Percentiles rank a stretch among this genome's conserved stretches.
Conservation (phyloP, 345 rosid species). For the Trapa incisa region DNA sequence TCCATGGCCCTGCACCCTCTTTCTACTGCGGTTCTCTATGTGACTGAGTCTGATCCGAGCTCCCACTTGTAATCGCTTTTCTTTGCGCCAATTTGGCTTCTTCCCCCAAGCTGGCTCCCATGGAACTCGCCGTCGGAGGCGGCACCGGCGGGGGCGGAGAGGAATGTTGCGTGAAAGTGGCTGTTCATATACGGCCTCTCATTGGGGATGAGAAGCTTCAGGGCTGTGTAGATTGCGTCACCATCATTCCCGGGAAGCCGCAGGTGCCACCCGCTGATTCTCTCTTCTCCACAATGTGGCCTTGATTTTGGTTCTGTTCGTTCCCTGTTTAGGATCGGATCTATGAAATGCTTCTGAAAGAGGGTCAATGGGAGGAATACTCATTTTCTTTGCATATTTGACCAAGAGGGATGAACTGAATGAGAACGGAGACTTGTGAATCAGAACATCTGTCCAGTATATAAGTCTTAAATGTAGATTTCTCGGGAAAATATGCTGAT, state of each 20-base stretch:
- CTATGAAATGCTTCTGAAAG: slow-evolving; percentile 8
- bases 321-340: slow-evolving; percentile 31
- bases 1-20: background rate
- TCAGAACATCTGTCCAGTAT: background rate
- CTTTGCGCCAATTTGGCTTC: slow-evolving; percentile 1
- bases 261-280: slow-evolving; percentile 42
- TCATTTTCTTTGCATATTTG: background rate
- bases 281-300: background rate
- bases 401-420: background rate
- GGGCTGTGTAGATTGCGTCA: slow-evolving; percentile 94
- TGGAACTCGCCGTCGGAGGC: slow-evolving; percentile 36
- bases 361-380: background rate
- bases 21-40: slow-evolving; percentile 1
- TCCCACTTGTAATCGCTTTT: slow-evolving; percentile 13
- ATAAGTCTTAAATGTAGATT: background rate
- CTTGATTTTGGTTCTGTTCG: background rate
- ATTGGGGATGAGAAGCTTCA: slow-evolving; percentile 82
- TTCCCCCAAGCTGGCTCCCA: slow-evolving; percentile 13
- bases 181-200: slow-evolving; percentile 93
- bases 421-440: background rate
- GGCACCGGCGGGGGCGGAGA: slow-evolving; percentile 23
- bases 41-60: slow-evolving; percentile 3
- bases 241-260: slow-evolving; percentile 76
- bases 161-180: slow-evolving; percentile 93
- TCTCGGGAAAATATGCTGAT: background rate